Conservation (phyloP, 1,284 basidiomycete species). For the Apiotrichum brassicae region DNA sequence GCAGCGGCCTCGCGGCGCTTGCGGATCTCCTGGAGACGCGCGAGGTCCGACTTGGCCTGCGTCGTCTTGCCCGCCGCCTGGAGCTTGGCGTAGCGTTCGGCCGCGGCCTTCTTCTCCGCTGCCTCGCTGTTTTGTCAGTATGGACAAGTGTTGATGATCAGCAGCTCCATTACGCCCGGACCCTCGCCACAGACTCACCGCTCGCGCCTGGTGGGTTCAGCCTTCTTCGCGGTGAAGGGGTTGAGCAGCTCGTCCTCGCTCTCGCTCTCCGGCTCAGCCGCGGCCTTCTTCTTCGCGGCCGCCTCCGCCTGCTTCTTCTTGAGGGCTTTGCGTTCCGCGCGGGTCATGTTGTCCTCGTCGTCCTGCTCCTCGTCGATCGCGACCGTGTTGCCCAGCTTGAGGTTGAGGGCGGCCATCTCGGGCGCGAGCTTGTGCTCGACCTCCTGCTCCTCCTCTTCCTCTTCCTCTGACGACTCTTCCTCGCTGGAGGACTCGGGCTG, state of each 20-base stretch:
- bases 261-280: constrained; percentile 48
- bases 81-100: constrained; percentile 59
- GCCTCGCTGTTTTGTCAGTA: constrained; percentile 59
- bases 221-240: constrained; percentile 21
- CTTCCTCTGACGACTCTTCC: constrained; percentile 33
- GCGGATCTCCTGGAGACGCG: constrained; percentile 75
- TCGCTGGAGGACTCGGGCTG: constrained; percentile 15
- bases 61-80: constrained; percentile 73
- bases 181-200: constrained; percentile 49
- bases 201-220: constrained; percentile 60
- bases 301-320: constrained; percentile 58
- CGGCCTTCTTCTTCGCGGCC: constrained; percentile 43
- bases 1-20: constrained; percentile 77
- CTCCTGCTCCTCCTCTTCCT: constrained; percentile 21
- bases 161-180: not conserved
- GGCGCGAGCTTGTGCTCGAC: constrained; percentile 35
- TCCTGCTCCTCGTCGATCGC: constrained; percentile 34
- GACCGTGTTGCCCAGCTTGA: constrained; percentile 45
- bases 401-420: constrained; percentile 42
- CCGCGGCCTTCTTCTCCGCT: constrained; percentile 81
- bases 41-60: constrained; percentile 77
- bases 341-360: constrained; percentile 52
- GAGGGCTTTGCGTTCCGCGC: constrained; percentile 61
- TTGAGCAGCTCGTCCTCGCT: constrained; percentile 46
- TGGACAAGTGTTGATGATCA: not conserved